phyloP scores from a whole-genome alignment of 306 rosid genomes.

The Cucurbita pepo region DNA sequence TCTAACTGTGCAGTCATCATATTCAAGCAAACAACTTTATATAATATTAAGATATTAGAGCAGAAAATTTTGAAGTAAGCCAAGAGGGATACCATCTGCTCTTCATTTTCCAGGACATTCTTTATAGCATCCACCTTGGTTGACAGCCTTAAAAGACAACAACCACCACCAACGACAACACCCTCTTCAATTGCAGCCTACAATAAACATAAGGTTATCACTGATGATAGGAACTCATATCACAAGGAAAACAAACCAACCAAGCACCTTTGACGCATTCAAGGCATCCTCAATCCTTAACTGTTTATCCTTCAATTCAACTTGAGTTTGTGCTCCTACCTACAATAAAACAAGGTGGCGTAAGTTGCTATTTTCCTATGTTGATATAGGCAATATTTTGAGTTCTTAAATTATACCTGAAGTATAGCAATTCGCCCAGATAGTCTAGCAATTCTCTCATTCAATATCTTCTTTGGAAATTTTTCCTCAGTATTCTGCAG shows the following conservation, averaged over 20 bases:
- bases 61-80: not conserved
- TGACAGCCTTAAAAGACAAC: conserved; percentile 77
- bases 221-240: not conserved
- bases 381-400: not conserved
- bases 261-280: conserved; percentile 73
- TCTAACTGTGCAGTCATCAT: not conserved
- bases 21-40: not conserved
- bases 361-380: not conserved
- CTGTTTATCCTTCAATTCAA: conserved; percentile 86
- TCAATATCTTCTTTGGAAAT: conserved; percentile 64
- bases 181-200: conserved; percentile 98
- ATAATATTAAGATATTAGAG: not conserved
- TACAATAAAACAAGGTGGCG: conserved; percentile 16
- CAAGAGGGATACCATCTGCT: conserved; percentile 41
- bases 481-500: conserved; percentile 68
- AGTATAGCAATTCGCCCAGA: conserved; percentile 82
- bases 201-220: not conserved
- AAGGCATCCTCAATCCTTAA: conserved; percentile 82
- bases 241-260: not conserved
- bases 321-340: conserved; percentile 96
- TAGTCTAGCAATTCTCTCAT: conserved; percentile 79
- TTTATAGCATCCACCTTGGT: conserved; percentile 55
- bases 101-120: conserved; percentile 56
- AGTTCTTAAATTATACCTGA: conserved; percentile 33
- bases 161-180: conserved; percentile 91